Evolutionary conservation across 305 asterid genomes (phyloP), one percentile per base, ranked within the genome.

Genomic region (Fraxinus platypoda): DNA sequence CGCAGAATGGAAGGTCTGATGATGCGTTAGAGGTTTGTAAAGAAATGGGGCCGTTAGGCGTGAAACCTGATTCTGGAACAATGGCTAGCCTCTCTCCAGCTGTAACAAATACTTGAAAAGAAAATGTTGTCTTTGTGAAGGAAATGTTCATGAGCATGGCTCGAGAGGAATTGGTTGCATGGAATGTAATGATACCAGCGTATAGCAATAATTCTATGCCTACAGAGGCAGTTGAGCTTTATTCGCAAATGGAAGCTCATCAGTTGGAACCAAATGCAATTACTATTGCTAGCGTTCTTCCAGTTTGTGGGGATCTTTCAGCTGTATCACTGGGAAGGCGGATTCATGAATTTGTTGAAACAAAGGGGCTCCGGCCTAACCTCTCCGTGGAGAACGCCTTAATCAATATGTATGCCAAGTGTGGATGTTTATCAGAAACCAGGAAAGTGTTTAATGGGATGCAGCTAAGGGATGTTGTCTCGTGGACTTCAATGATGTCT

Each of bases 71-170:
- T 87, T 88, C 93, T 0, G 98, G 97, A 75, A 93, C 98, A 38
- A 93, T 92, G 98, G 99, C 99, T 73, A 94, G 98, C 88, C 92
- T 92, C 72, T 90, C 90, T 17, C 97, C 97, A 38, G 97, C 97
- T 62, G 95, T 94, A 64, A 91, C 93, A n/a, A 89, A 89, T 77
- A 91, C 97, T 1, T 87, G 90, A 11, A 30, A 37, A 4, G 97
- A 92, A 79, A 91, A 93, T 82, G 92, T 92, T 19, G 68, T 37
- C 78, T 91, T 93, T 21, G 89, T 94, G 81, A 87, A 85, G 86
- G 90, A 84, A 57, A 90, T 95, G 77, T 95, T 95, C 90, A 30
- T 52, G 86, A 86, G 86, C 76, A 88, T 93, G 91, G 86, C 71
- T 54, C 85, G 54, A 82, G 83, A 87, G 71, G 92, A 88, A 37